These are phyloP conservation scores for Ophiostoma sp. DNA, from an alignment of 2,329 filamentous ascomycete genomes.

Conservation along the genomic window DNA sequence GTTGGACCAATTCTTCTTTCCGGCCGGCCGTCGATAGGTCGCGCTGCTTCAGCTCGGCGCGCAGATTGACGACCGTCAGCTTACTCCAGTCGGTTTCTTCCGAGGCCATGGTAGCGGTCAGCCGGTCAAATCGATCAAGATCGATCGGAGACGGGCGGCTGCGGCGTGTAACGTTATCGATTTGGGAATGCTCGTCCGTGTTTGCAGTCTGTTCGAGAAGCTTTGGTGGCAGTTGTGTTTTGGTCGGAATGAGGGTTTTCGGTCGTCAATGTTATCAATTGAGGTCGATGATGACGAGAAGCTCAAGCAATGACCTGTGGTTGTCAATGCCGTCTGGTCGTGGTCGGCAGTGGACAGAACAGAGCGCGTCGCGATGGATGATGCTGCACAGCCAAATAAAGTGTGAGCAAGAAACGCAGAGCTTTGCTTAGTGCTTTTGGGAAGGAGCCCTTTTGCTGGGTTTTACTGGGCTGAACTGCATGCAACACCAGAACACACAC, in stretches of 20 bases:
- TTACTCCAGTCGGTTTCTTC: slow-evolving; percentile 55
- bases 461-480: slow-evolving; percentile 7
- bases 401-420: neutral
- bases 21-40: slow-evolving; percentile 69
- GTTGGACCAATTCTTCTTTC: slow-evolving; percentile 69
- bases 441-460: neutral
- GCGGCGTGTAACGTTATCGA: neutral
- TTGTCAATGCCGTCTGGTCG: neutral
- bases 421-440: neutral
- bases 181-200: neutral
- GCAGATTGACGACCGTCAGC: slow-evolving; percentile 74
- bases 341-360: neutral
- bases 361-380: slow-evolving; percentile 12
- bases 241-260: neutral
- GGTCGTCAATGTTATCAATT: neutral
- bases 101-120: slow-evolving; percentile 30
- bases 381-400: neutral
- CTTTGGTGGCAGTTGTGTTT: neutral
- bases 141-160: neutral
- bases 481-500: neutral
- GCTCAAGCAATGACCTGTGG: neutral
- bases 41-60: slow-evolving; percentile 70
- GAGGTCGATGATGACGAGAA: no score
- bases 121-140: no score
- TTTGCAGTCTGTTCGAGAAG: neutral